Evolutionary conservation across 176 grass and related monocot genomes (phyloP).

Genomic region (Phyllostachys edulis): DNA sequence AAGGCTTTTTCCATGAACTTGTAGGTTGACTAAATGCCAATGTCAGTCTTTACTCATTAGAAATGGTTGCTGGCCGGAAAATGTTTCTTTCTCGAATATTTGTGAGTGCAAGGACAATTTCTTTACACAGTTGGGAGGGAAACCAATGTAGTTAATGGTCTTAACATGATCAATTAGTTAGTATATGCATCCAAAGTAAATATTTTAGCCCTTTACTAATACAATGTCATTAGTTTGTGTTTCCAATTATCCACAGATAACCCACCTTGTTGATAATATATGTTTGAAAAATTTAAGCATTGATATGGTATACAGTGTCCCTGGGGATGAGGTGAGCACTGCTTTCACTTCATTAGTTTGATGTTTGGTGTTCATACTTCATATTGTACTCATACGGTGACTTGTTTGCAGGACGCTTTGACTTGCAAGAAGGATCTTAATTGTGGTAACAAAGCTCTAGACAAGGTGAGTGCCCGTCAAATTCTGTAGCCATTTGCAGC

Average conservation of each 20-base stretch:
- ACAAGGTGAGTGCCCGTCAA: constrained; percentile 11
- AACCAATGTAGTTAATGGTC: no score
- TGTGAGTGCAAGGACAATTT: no score
- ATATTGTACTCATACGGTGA: constrained; percentile 5
- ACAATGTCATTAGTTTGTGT: neutral
- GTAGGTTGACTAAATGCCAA: no score
- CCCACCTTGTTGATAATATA: constrained; percentile 5
- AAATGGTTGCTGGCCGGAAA: no score
- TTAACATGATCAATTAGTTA: no score
- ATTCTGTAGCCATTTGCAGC: neutral
- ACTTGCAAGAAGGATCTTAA: neutral
- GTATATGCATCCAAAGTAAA: no score
- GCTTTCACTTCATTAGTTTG: neutral
- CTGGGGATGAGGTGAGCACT: constrained; percentile 37
- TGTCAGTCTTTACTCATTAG: no score
- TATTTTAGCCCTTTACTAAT: neutral
- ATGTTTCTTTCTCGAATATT: no score
- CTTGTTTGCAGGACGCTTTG: constrained; percentile 34
- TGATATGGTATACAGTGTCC: constrained; percentile 13
- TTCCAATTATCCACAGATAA: neutral
- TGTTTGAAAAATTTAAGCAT: neutral
- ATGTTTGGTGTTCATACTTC: neutral
- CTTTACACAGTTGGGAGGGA: no score
- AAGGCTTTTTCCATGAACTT: no score
- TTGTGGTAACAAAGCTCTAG: neutral